Percentiles rank a stretch among this genome's conserved stretches.
These are phyloP conservation scores for Panaeolus papilionaceus DNA, from an alignment of 768 basidiomycete species.

Conservation along the genomic window DNA sequence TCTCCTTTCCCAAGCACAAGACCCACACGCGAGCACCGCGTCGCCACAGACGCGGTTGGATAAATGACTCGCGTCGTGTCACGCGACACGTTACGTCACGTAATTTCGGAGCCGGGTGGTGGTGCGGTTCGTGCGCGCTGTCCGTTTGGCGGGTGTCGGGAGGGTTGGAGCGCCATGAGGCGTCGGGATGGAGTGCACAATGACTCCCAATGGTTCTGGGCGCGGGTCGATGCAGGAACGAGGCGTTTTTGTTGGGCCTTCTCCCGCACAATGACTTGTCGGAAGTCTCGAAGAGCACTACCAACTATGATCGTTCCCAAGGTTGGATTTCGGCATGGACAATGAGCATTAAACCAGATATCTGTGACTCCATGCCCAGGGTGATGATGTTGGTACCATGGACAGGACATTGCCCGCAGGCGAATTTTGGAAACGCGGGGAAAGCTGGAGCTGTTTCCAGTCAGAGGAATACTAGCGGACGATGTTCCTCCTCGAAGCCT, in stretches of 20 bases:
- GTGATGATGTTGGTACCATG: not conserved
- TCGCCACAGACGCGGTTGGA: not conserved
- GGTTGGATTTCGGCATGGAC: not conserved
- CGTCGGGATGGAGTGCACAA: not conserved
- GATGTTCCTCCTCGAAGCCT: no score
- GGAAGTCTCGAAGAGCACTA: not conserved
- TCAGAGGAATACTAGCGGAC: no score
- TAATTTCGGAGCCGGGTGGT: not conserved
- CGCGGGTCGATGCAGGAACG: not conserved
- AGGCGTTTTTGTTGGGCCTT: not conserved
- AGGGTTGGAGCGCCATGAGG: not conserved
- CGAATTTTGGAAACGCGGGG: no score
- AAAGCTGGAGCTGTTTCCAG: no score
- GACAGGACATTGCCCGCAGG: not conserved
- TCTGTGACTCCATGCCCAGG: not conserved
- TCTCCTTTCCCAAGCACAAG: constrained; percentile 8
- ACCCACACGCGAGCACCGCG: not conserved
- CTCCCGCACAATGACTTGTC: not conserved
- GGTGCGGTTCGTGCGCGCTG: not conserved
- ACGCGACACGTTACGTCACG: constrained; percentile 6
- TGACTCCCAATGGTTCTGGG: not conserved
- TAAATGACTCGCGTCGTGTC: constrained; percentile 9
- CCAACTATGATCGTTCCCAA: not conserved
- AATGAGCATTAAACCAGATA: not conserved
- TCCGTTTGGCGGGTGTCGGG: not conserved